phyloP scores from a whole-genome alignment of 768 basidiomycete genomes.

The Sporobolomyces phaffii region DNA sequence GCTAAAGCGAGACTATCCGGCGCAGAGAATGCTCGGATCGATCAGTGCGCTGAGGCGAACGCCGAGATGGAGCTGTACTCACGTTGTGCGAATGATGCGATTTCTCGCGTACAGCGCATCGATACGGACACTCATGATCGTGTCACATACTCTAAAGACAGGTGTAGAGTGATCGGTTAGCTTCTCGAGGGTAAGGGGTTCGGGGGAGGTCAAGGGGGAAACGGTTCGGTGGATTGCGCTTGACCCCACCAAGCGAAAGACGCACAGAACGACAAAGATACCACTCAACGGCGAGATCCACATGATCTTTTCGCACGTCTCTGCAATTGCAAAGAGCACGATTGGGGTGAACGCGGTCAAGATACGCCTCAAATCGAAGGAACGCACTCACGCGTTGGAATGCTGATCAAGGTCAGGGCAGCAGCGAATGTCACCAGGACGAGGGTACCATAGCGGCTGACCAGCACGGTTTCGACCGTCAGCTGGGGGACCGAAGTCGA shows the following conservation, averaged over 20 bases:
- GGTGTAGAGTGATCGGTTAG: no score
- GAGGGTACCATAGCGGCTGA: neutral
- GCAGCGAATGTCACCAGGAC: neutral
- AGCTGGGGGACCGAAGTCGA: neutral
- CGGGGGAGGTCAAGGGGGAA: no score
- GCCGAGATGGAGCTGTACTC: neutral
- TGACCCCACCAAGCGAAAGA: no score
- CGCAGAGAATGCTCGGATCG: no score
- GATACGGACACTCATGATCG: neutral
- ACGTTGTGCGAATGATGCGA: neutral
- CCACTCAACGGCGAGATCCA: neutral
- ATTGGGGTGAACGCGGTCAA: neutral
- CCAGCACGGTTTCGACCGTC: no score
- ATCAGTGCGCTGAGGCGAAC: no score
- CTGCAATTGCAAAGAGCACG: neutral
- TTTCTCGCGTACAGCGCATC: neutral
- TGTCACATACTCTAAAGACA: neutral
- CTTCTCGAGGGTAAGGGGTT: no score
- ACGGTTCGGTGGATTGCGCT: neutral
- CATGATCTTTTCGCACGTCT: neutral
- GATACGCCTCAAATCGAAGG: neutral
- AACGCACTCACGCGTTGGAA: neutral
- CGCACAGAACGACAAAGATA: neutral
- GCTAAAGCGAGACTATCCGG: no score
- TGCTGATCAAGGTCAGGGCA: neutral